Percentiles rank a stretch among this genome's conserved stretches.
Conservation (phyloP, 2,329 filamentous ascomycete genomes). For the Mycosphaerella sp. region DNA sequence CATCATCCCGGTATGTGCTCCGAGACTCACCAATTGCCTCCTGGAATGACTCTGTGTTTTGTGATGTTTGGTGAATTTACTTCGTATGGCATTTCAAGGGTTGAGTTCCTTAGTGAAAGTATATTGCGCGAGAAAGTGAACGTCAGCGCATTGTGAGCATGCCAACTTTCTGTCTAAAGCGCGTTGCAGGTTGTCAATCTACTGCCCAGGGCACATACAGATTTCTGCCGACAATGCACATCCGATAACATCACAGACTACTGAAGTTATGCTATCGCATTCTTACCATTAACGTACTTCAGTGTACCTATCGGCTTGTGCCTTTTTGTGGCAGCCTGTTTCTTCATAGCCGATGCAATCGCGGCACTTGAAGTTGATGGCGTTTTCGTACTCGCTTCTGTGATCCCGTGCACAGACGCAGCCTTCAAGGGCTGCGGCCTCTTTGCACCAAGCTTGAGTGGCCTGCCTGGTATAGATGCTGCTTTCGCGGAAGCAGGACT, state of each 20-base stretch:
- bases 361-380: conserved; percentile 12
- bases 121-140: not conserved
- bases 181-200: not conserved
- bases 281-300: conserved; percentile 25
- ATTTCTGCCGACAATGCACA: not conserved
- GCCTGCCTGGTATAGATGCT: conserved; percentile 3
- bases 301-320: conserved; percentile 26
- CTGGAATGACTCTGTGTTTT: not conserved
- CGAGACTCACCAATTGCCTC: not conserved
- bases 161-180: not conserved
- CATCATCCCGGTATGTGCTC: conserved; percentile 1
- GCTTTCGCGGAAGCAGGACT: conserved; percentile 6
- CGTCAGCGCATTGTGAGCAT: not conserved
- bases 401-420: conserved; percentile 12
- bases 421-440: conserved; percentile 9
- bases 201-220: not conserved
- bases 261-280: not conserved
- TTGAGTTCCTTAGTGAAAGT: not conserved
- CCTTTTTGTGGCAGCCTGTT: conserved; percentile 15
- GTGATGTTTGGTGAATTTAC: not conserved
- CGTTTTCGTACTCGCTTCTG: conserved; percentile 14
- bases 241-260: not conserved
- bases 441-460: not conserved
- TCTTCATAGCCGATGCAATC: conserved; percentile 16
- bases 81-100: not conserved